These are phyloP conservation scores for Grosmannia clavigera DNA, from an alignment of 2,329 filamentous ascomycete species.

Conservation along the genomic window DNA sequence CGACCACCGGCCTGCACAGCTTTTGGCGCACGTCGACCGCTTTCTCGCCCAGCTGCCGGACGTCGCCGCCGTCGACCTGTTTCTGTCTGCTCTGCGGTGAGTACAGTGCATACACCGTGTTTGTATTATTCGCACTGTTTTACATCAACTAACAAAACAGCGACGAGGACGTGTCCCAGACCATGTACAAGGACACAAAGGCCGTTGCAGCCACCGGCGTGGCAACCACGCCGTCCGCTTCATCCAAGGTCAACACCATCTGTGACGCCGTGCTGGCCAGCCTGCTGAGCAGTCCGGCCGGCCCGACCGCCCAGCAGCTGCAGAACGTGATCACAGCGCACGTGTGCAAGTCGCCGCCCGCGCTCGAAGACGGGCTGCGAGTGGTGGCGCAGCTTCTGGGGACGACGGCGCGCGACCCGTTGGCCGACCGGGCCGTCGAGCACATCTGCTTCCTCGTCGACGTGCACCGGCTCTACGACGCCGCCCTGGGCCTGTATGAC, in stretches of 20 bases:
- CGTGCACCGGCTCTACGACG: slow-evolving; percentile 81
- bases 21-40: slow-evolving; percentile 59
- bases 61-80: slow-evolving; percentile 74
- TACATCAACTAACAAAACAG: slow-evolving; percentile 24
- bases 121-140: not conserved
- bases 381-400: slow-evolving; percentile 66
- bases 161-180: slow-evolving; percentile 85
- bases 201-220: slow-evolving; percentile 10
- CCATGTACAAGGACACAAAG: slow-evolving; percentile 84
- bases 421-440: slow-evolving; percentile 81
- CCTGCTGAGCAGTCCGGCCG: slow-evolving; percentile 41
- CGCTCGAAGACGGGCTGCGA: slow-evolving; percentile 69
- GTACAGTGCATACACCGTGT: slow-evolving; percentile 11
- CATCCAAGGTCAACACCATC: slow-evolving; percentile 70
- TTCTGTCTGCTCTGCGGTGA: slow-evolving; percentile 73
- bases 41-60: slow-evolving; percentile 81
- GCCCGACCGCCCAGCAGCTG: slow-evolving; percentile 51
- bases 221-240: too few relatives aligned
- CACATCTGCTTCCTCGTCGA: slow-evolving; percentile 97
- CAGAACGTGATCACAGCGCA: slow-evolving; percentile 93
- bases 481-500: slow-evolving; percentile 82
- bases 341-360: slow-evolving; percentile 85
- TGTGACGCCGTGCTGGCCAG: slow-evolving; percentile 71
- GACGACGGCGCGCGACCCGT: slow-evolving; percentile 26
- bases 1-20: slow-evolving; percentile 80